Conservation (phyloP, 768 basidiomycete species). For the Tylopilus felleus region DNA sequence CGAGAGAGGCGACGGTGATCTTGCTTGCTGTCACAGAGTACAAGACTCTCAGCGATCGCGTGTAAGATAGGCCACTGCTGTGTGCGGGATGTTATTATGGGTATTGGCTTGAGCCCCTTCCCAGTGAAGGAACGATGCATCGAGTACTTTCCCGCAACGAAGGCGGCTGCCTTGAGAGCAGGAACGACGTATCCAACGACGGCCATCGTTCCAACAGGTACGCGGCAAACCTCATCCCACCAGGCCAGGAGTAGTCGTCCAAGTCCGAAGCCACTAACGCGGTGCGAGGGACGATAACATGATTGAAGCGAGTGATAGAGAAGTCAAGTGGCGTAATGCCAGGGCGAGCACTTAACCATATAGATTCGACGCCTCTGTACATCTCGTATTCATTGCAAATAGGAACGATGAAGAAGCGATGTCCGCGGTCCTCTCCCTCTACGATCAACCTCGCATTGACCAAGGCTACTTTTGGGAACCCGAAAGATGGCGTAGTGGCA, state of each 20-base stretch:
- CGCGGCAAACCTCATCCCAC: conserved; percentile 56
- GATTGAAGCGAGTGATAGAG: conserved; percentile 52
- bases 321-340: conserved; percentile 55
- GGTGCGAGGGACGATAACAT: conserved; percentile 45
- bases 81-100: conserved; percentile 61
- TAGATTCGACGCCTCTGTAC: conserved; percentile 50
- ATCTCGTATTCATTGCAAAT: conserved; percentile 52
- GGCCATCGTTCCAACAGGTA: conserved; percentile 50
- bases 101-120: conserved; percentile 38
- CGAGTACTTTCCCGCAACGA: conserved; percentile 56
- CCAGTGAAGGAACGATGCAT: conserved; percentile 51
- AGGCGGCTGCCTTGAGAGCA: conserved; percentile 52
- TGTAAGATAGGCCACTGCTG: conserved; percentile 60
- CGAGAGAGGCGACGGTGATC: background rate
- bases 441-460: conserved; percentile 57
- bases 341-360: conserved; percentile 47
- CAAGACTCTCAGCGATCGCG: conserved; percentile 48
- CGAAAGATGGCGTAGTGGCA: conserved; percentile 50
- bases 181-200: conserved; percentile 49
- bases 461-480: conserved; percentile 52
- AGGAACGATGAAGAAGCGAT: conserved; percentile 53
- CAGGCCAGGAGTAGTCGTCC: conserved; percentile 41
- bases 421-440: conserved; percentile 47
- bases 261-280: conserved; percentile 49
- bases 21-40: conserved; percentile 34